Evolutionary conservation across 2,329 filamentous ascomycete species (phyloP), one percentile per base, ranked within the genome.

Genomic region (Didymella lethalis): DNA sequence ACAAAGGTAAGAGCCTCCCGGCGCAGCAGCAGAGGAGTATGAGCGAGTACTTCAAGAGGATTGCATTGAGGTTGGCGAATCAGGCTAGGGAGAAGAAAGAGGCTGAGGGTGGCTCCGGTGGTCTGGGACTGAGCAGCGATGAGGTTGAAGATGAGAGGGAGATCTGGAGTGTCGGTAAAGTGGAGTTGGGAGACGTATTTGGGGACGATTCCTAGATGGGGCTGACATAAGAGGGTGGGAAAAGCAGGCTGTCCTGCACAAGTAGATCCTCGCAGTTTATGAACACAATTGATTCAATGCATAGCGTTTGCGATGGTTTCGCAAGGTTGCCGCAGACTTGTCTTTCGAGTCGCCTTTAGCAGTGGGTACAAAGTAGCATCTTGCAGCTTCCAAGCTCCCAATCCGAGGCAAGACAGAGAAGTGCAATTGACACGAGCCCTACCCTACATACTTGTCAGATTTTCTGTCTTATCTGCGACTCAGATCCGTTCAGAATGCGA

Each of bases 11-110:
- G 49, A 85, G 87, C 3, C 78, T 97, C 59, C 83, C 88, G 8
- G 79, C 91, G 0, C 89, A 86, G 40, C 88, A 88, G 18, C 95
- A 96, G 84, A 86, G 94, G 67, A 93, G 90, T 76, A 97, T 99
- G 90, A 86, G 89, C 59, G 95, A 99, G 77, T 99, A 99, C 80
- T 98, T 98, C 81, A 97, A 97, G 84, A 85, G 95, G 41, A 91
- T 99, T 64, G 92, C 92, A 1, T 77, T 94, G 71, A 86, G 93
- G 67, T 80, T 98, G 20, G 94, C 91, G n/a, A 86, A 83, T 18
- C 95, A 98, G 76, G 93, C 91, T 1, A 86, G 92, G 62, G 95
- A 99, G 80, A 86, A 95, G 68, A 90, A 87, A 72, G 93, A 97
- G 67, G 95, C 95, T 0, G 93, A 97, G 75, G 94, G 93, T 62